These are phyloP conservation scores for Chlorella sp. DNA, from an alignment of 139 green algal species.

Conservation along the genomic window DNA sequence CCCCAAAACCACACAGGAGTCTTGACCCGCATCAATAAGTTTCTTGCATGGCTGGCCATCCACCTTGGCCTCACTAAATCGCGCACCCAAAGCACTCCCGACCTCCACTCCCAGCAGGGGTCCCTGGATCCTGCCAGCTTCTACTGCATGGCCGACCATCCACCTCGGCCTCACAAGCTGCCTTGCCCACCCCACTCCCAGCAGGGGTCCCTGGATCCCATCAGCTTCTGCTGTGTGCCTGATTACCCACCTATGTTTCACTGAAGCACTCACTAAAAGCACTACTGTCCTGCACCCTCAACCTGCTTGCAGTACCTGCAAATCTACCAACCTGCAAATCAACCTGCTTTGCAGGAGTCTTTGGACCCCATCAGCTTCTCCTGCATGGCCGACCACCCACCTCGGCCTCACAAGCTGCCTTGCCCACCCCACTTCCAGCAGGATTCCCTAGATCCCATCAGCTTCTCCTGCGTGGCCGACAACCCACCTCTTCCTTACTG, in stretches of 20 bases:
- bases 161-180: too few relatives aligned
- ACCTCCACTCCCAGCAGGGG: conserved; percentile 34
- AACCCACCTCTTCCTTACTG: neutral
- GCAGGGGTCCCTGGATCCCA: neutral
- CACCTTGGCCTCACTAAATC: neutral
- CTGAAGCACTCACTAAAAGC: neutral
- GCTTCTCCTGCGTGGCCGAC: neutral
- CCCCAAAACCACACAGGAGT: too few relatives aligned
- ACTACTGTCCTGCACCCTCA: neutral
- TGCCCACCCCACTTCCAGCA: too few relatives aligned
- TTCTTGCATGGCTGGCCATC: neutral
- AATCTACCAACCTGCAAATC: neutral
- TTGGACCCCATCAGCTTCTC: conserved; percentile 45
- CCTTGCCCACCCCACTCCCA: too few relatives aligned
- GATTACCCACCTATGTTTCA: neutral
- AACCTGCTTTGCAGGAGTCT: conserved; percentile 32
- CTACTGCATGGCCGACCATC: conserved; percentile 40
- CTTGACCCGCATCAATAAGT: too few relatives aligned
- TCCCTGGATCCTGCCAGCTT: conserved; percentile 47
- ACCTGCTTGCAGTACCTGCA: neutral
- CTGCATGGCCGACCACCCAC: conserved; percentile 44
- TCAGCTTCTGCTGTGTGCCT: neutral
- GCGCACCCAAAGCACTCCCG: neutral
- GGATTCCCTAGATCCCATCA: neutral
- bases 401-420: too few relatives aligned